phyloP scores from a whole-genome alignment of 2,329 filamentous ascomycete genomes.

The Penicillium rolfsii region DNA sequence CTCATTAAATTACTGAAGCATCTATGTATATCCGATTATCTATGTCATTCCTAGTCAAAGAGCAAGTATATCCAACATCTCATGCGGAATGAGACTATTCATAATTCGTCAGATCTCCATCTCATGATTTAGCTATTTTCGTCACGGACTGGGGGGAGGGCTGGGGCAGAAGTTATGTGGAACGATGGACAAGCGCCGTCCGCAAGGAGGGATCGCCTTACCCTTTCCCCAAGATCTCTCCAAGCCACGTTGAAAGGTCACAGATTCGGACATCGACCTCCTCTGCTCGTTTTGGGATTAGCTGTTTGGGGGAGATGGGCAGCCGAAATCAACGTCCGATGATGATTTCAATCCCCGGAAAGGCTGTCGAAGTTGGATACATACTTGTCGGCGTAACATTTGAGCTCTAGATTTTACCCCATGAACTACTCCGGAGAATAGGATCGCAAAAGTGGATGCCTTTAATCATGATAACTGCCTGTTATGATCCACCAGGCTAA shows the following conservation, averaged over 20 bases:
- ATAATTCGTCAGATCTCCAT: neutral
- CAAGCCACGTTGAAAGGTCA: conserved; percentile 19
- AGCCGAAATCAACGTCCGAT: conserved; percentile 1
- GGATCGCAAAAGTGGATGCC: neutral
- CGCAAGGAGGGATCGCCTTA: conserved; percentile 9
- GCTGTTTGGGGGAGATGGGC: neutral
- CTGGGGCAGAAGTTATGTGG: conserved; percentile 1
- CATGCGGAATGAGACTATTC: neutral
- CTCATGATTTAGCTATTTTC: conserved; percentile 35
- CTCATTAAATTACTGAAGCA: neutral
- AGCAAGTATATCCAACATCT: conserved; percentile 1
- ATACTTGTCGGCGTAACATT: neutral
- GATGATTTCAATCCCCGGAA: neutral
- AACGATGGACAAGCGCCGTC: conserved; percentile 19
- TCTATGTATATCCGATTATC: neutral
- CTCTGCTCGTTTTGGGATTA: neutral
- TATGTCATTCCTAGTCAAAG: neutral
- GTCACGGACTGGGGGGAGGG: conserved; percentile 30
- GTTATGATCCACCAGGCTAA: neutral
- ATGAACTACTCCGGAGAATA: neutral
- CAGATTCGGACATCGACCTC: conserved; percentile 2
- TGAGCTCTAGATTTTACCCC: neutral
- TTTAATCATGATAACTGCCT: neutral
- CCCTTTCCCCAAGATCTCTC: conserved; percentile 11
- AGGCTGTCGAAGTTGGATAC: neutral